Evolutionary conservation across 2,329 filamentous ascomycete genomes (phyloP).

Genomic region (Cordyceps pruinosa): DNA sequence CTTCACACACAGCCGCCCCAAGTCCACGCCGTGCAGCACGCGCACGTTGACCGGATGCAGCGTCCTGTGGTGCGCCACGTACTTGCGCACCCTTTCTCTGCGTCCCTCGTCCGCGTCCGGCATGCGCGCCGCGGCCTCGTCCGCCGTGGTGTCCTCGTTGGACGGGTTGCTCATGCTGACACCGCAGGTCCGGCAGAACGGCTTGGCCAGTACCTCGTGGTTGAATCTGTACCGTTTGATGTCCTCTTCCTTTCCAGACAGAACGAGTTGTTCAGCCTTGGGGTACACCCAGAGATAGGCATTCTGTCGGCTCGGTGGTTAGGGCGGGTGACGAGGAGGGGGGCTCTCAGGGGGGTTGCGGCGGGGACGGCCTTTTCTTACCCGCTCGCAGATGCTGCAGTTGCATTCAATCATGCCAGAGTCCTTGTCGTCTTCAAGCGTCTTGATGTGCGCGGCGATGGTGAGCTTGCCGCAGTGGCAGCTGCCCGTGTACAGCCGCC

Average conservation of each 20-base stretch:
- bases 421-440: constrained; percentile 32
- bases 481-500: constrained; percentile 39
- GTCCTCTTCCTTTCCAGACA: constrained; percentile 33
- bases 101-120: constrained; percentile 30
- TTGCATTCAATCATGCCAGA: constrained; percentile 37
- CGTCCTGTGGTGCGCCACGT: constrained; percentile 10
- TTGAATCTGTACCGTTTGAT: constrained; percentile 33
- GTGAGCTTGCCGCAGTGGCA: constrained; percentile 48
- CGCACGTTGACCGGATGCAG: constrained; percentile 32
- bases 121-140: background rate
- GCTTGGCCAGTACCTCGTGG: constrained; percentile 28
- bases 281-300: constrained; percentile 41
- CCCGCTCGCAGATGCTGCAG: constrained; percentile 43
- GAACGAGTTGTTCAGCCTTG: constrained; percentile 28
- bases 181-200: constrained; percentile 44
- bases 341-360: too few relatives aligned
- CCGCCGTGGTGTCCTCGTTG: constrained; percentile 19
- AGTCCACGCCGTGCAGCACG: constrained; percentile 31
- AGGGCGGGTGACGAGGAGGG: background rate
- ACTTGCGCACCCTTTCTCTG: constrained; percentile 19
- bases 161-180: constrained; percentile 32
- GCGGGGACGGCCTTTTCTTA: constrained; percentile 22
- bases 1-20: constrained; percentile 21
- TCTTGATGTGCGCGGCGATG: constrained; percentile 35
- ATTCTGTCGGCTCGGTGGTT: constrained; percentile 25